Evolutionary conservation across 2,329 filamentous ascomycete species (phyloP), one percentile per base, ranked within the genome.

Genomic region (Ascochyta rabiei): DNA sequence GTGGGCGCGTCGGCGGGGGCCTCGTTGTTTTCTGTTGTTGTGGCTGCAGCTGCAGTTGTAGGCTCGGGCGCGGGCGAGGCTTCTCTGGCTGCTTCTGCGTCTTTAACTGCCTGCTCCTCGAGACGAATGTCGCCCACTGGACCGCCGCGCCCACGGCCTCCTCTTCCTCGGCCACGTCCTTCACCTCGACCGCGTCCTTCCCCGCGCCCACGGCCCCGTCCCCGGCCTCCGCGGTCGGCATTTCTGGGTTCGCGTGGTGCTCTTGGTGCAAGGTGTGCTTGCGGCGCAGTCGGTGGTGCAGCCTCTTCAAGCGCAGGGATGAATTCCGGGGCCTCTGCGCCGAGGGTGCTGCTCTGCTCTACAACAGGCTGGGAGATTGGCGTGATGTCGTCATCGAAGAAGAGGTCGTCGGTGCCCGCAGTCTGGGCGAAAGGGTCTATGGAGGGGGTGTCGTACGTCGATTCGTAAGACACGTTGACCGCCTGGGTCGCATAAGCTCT

Each of bases 301-400:
- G 41, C 43, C 10, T 64, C 55, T 21, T 69, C 62, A 13, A 62
- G 58, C 28, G 63, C 44, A 21, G 66, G 64, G 15, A 64, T 64
- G 26, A 64, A 57, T 1, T 61, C 64, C 2, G 64, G 62, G 2
- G 50, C 48, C 33, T 65, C 58, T 9, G 62, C 48, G 16, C 63
- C 64, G 16, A 60, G 53, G 4, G 67, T 64, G 28, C 61, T 63
- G 37, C 59, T 62, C 30, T 67, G 64, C 59, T 76, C 73, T 1
- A 77, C 69, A 9, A 77, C 67, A 2, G 78, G 76, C 44, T 80
- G 73, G 31, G 76, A 67, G 7, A 79, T 73, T 10, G 79, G 79
- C 7, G 74, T 80, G 58, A 81, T 80, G 63, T 81, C 80, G 50
- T 82, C 79, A 63, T 79, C 79, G 67, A 81, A 81, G 46, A 81